phyloP scores from a whole-genome alignment of 1,284 basidiomycete genomes.

The Irpex rosettiformis region DNA sequence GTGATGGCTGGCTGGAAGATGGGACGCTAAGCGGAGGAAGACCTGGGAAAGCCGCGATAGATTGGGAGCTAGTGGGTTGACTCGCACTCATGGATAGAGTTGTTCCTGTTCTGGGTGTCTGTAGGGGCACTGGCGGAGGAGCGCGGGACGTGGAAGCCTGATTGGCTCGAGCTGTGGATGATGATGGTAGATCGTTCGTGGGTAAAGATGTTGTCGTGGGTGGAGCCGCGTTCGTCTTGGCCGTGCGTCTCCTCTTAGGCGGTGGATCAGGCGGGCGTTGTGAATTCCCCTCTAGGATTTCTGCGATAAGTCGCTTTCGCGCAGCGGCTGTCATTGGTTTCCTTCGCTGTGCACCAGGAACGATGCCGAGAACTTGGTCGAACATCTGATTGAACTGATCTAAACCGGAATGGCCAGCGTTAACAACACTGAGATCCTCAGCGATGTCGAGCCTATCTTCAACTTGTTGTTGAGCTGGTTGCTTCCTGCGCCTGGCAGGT shows the following conservation, averaged over 20 bases:
- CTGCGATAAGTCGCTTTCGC: background rate
- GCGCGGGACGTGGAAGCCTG: too few species aligned
- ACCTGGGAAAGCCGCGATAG: background rate
- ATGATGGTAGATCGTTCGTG: background rate
- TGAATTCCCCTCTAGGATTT: background rate
- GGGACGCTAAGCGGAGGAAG: background rate
- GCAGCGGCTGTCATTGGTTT: background rate
- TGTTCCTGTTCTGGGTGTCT: background rate
- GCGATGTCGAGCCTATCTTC: background rate
- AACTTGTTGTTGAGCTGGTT: background rate
- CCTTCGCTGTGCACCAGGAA: background rate
- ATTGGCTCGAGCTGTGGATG: too few species aligned
- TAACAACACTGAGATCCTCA: background rate
- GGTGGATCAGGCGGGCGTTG: background rate
- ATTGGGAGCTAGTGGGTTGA: background rate
- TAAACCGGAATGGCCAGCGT: background rate
- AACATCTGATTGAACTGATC: slow-evolving; percentile 9
- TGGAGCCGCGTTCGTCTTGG: background rate
- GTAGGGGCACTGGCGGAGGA: background rate
- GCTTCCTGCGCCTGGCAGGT: background rate
- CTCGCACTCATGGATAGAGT: background rate
- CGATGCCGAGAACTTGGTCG: slow-evolving; percentile 14
- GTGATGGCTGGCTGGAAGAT: background rate
- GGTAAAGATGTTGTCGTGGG: background rate
- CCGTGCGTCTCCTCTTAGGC: slow-evolving; percentile 1